These are phyloP conservation scores for Erodium chrysanthum DNA, from an alignment of 441 rosid genomes.

Conservation along the genomic window DNA sequence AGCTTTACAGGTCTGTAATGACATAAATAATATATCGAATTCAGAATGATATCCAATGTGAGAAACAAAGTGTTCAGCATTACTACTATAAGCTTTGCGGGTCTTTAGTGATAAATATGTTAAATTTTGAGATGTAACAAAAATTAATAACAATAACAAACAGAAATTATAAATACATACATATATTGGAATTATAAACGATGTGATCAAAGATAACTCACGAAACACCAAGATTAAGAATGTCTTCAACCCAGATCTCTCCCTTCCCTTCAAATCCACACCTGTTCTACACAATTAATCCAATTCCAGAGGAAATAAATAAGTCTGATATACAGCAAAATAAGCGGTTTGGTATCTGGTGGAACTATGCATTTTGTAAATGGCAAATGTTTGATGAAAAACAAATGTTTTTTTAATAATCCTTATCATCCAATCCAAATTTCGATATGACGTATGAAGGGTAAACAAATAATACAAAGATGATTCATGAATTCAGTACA, in stretches of 20 bases:
- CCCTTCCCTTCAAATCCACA: slow-evolving; percentile 86
- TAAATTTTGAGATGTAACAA: not conserved
- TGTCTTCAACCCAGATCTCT: slow-evolving; percentile 86
- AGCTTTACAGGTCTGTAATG: slow-evolving; percentile 76
- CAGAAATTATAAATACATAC: not conserved
- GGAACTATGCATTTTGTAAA: not conserved
- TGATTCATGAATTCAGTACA: too few relatives aligned
- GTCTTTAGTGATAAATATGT: not conserved
- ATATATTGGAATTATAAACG: not conserved
- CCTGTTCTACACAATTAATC: slow-evolving; percentile 55
- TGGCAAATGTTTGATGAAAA: not conserved
- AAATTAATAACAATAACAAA: not conserved
- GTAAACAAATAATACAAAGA: too few relatives aligned
- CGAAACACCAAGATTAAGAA: slow-evolving; percentile 89
- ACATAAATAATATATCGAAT: slow-evolving; percentile 4
- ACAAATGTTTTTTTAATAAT: not conserved
- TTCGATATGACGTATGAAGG: not conserved
- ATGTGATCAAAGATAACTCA: slow-evolving; percentile 35
- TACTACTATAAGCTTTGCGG: not conserved
- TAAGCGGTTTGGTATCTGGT: not conserved
- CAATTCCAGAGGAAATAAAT: slow-evolving; percentile 1
- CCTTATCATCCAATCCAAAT: not conserved
- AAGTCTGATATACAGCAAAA: not conserved
- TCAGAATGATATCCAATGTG: not conserved
- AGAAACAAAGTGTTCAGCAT: not conserved